Evolutionary conservation across 164 flowering plant genomes (phyloP), one percentile per base, ranked within the genome.

Genomic region (Taxillus chinensis): DNA sequence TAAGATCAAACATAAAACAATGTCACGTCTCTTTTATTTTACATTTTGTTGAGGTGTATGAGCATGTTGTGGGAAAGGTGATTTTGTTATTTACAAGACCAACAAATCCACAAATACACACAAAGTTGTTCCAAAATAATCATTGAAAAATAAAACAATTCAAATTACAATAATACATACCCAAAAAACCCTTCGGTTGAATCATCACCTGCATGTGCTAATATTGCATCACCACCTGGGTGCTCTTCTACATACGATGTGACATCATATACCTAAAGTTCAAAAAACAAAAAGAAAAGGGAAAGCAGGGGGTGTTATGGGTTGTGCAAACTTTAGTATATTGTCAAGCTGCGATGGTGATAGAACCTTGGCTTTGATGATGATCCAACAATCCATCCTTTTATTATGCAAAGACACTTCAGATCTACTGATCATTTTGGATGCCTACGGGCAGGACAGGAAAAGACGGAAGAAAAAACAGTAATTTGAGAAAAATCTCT

Each of bases 181-280:
- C 98, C 96, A 57, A 14, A 90, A 75, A 92, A 92, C n/a, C 98
- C 96, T 82, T 85, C 87, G 57, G 98, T 93, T 17, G 98, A 85
- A 81, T 93, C 97, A 67, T 84, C 92, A 27, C 98, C 98, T 49
- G 98, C 98, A 77, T 93, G 90, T 3, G 74, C 74, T 58, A 90
- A 76, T 45, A 93, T 93, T 45, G 97, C 90, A 77, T 93, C 98
- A 45, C 98, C 98, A 50, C 98, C 97, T 8, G 97, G 98, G 62
- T 93, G 98, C 68, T 88, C 97, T 69, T 93, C 98, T 60, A 93
- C 97, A 65, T 93, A 93, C 3, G 97, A 64, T 39, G 96, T 86
- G 45, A 93, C 90, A 79, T 93, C 96, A 78, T 84, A 93, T 45
- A 92, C 92, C 98, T 90, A 67, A 43, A 67, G 5, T 57, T 45